Evolutionary conservation across 2,329 filamentous ascomycete genomes (phyloP).

Genomic region (Paraphoma chrysanthemicola): DNA sequence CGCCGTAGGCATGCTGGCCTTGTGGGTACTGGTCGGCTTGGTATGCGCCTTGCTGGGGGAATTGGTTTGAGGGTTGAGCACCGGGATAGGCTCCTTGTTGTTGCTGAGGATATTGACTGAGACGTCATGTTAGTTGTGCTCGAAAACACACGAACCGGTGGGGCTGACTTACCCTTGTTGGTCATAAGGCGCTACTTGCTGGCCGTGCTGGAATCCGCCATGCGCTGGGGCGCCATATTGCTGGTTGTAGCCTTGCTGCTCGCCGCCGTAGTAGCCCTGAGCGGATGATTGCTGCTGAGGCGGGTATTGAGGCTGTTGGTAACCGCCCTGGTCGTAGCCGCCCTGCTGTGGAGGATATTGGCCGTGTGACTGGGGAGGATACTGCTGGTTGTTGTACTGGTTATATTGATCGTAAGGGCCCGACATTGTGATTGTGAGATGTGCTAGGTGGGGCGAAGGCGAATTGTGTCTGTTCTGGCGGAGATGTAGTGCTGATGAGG

Average conservation of each 20-base stretch:
- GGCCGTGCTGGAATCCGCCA: slow-evolving; percentile 59
- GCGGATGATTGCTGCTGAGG: slow-evolving; percentile 39
- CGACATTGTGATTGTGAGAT: slow-evolving; percentile 52
- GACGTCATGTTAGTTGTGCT: slow-evolving; percentile 19
- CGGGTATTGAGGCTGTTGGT: slow-evolving; percentile 38
- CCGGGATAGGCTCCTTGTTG: slow-evolving; percentile 38
- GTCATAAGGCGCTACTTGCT: slow-evolving; percentile 40
- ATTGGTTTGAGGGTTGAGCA: slow-evolving; percentile 43
- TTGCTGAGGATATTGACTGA: slow-evolving; percentile 36
- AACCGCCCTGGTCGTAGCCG: slow-evolving; percentile 39
- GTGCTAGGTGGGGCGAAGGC: neutral
- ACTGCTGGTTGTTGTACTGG: slow-evolving; percentile 45
- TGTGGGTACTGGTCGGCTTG: slow-evolving; percentile 47
- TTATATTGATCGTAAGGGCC: slow-evolving; percentile 59
- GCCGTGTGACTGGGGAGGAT: slow-evolving; percentile 41
- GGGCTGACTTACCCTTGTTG: slow-evolving; percentile 43
- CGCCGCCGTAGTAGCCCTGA: slow-evolving; percentile 43
- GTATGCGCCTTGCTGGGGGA: slow-evolving; percentile 52
- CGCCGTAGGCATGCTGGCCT: slow-evolving; percentile 40
- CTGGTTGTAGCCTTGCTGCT: slow-evolving; percentile 37
- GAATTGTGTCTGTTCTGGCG: neutral
- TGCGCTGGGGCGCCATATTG: slow-evolving; percentile 56
- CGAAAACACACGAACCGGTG: slow-evolving; percentile 18
- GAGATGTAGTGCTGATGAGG: slow-evolving; percentile 11
- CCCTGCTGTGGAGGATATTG: slow-evolving; percentile 38